Base-by-base conservation (phyloP, 805 yeast genomes). In the Debaryomyces castellii region DNA sequence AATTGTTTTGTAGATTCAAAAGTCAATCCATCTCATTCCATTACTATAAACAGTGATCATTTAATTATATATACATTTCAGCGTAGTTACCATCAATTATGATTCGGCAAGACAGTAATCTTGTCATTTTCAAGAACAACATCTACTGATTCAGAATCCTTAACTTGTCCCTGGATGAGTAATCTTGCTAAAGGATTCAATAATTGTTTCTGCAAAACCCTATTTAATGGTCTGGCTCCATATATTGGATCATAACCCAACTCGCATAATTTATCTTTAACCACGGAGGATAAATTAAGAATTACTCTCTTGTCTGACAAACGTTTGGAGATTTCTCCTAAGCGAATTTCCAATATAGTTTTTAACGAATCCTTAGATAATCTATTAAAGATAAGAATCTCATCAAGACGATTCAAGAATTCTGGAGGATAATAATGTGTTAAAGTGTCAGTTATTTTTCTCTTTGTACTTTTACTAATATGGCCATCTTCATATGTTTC, bases 161-260 rank as follows among this genome's bases (percentile, higher is more conserved):
- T 77, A 10, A 92, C 74, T 56, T 87, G 87, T 3, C 97, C 97
- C 59, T 82, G 83, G 50, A 94, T 80, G 73, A 94, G 62, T 55
- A 77, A 70, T 57, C 80, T 75, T 2, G 98, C 96, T 80, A 94
- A 77, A 20, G 97, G 96, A 62, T 91, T 91, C 64, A 94, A 73
- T n/a, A 94, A 62, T 51, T 77, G 69, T 71, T 85, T 88, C 63
- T 90, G 96, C 49, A 92, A 82, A 43, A 90, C 77, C 57, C 99
- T 80, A 73, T 94, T 92, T 64, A 94, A 76, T 9, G 99, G 99
- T 61, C 99, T 81, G 0, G 99, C 99, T 55, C 99, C 99, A 60
- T 92, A 94, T 36, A 84, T 66, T 25, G 89, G 87, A 60, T 92
- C 97, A 63, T 92, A 94, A 3, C 99, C 99, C 52, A 86, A 74